Percentiles rank a stretch among this genome's conserved stretches.
Conservation (phyloP, 2,329 filamentous ascomycete genomes). For the Talaromyces sp. region DNA sequence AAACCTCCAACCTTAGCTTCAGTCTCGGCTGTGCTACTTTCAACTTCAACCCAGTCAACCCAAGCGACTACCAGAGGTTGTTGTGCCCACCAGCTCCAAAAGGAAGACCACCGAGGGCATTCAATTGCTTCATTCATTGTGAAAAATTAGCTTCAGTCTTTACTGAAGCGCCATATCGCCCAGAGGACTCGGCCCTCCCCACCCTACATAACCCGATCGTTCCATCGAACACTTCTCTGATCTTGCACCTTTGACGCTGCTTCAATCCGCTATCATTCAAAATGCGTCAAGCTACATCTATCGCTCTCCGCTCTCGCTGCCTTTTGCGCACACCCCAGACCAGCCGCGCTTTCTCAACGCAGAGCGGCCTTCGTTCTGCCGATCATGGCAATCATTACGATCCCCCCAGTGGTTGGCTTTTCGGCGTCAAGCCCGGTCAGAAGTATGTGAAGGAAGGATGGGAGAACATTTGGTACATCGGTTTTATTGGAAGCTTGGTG, state of each 20-base stretch:
- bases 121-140: not conserved
- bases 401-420: slow-evolving; percentile 85
- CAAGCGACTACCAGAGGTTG: slow-evolving; percentile 5
- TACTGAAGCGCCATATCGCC: not conserved
- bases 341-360: slow-evolving; percentile 38
- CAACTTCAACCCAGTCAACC: slow-evolving; percentile 12
- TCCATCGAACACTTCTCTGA: not conserved
- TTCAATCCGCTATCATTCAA: slow-evolving; percentile 1
- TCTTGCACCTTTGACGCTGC: not conserved
- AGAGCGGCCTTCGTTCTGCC: slow-evolving; percentile 37
- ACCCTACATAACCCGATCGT: not conserved
- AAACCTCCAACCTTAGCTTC: slow-evolving; percentile 13
- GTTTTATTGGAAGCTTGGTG: slow-evolving; percentile 72
- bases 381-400: slow-evolving; percentile 77
- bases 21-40: slow-evolving; percentile 9
- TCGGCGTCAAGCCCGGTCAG: slow-evolving; percentile 88
- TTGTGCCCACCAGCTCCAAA: not conserved
- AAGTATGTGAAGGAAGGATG: slow-evolving; percentile 95
- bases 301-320: slow-evolving; percentile 37
- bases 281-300: slow-evolving; percentile 37
- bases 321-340: slow-evolving; percentile 33
- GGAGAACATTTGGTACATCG: slow-evolving; percentile 81
- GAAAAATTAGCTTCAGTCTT: not conserved
- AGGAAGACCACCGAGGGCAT: not conserved
- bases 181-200: slow-evolving; percentile 10